A percentile compares a stretch with the other conserved stretches of the same genome.
phyloP scores from a whole-genome alignment of 805 yeast genomes.

The Kuraishia cidri region DNA sequence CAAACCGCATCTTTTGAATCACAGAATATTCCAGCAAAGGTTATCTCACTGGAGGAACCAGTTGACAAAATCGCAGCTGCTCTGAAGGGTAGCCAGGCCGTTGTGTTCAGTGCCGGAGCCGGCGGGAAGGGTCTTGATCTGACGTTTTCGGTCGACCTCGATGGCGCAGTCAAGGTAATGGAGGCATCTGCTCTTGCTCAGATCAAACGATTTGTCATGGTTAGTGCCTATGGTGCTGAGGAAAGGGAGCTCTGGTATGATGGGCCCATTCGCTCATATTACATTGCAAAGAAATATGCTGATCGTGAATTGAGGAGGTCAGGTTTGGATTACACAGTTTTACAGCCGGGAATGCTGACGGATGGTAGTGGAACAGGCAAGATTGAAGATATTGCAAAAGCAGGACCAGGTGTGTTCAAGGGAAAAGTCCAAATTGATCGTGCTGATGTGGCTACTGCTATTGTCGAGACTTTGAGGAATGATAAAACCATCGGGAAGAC shows the following conservation, averaged over 20 bases:
- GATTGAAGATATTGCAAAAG: conserved; percentile 19
- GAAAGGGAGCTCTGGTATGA: conserved; percentile 35
- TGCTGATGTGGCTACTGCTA: conserved; percentile 46
- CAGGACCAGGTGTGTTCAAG: conserved; percentile 4
- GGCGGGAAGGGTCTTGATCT: conserved; percentile 41
- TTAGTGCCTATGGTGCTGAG: conserved; percentile 50
- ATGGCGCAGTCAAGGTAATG: conserved; percentile 47
- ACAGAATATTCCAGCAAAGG: conserved; percentile 24
- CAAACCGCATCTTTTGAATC: conserved; percentile 34
- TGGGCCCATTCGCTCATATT: conserved; percentile 33
- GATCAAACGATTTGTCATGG: conserved; percentile 36
- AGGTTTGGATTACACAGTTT: conserved; percentile 42
- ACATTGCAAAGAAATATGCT: conserved; percentile 54
- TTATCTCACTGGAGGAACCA: conserved; percentile 27
- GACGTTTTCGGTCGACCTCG: conserved; percentile 47
- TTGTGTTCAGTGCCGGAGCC: conserved; percentile 56
- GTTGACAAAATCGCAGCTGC: conserved; percentile 23
- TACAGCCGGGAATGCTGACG: conserved; percentile 41
- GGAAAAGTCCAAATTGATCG: conserved; percentile 25
- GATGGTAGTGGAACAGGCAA: conserved; percentile 34
- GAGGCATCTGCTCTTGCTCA: conserved; percentile 41
- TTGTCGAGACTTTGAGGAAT: conserved; percentile 26
- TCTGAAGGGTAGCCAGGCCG: conserved; percentile 41
- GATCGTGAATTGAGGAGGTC: conserved; percentile 34
- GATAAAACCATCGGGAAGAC: conserved; percentile 30